These are phyloP conservation scores for Ustilago shanxiensis DNA, from an alignment of 1,284 basidiomycete species.

Conservation along the genomic window DNA sequence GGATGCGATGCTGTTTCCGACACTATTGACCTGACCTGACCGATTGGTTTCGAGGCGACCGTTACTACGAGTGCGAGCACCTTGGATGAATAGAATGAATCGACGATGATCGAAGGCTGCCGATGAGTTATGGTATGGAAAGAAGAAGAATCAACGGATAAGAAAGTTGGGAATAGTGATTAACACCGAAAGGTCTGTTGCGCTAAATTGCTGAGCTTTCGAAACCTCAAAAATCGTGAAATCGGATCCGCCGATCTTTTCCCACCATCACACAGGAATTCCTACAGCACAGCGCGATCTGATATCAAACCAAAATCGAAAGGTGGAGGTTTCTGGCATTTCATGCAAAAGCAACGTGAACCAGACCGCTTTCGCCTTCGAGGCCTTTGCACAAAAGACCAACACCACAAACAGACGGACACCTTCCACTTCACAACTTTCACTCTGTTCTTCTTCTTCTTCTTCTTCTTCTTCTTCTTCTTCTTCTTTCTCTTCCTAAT, in stretches of 20 bases:
- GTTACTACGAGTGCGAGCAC: neutral
- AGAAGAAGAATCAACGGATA: neutral
- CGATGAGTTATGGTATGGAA: neutral
- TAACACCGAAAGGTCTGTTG: conserved; percentile 20
- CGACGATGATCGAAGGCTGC: neutral
- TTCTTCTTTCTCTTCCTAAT: neutral
- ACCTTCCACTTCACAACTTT: no score
- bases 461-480: neutral
- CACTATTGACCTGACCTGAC: neutral
- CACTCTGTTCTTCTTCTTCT: no score
- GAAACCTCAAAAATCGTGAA: conserved; percentile 7
- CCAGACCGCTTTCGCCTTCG: no score
- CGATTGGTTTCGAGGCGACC: neutral
- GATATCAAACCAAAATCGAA: no score
- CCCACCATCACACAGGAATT: neutral
- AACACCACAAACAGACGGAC: conserved; percentile 33
- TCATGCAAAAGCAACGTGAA: neutral
- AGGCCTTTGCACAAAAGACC: conserved; percentile 14
- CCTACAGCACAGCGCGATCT: conserved; percentile 16
- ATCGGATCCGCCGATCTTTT: conserved; percentile 41
- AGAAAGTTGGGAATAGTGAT: neutral
- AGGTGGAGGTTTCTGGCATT: conserved; percentile 29
- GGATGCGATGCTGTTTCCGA: neutral
- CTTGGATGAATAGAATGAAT: no score
- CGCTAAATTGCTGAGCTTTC: conserved; percentile 13